Base-by-base conservation (phyloP, 1,284 basidiomycete species). In the Apiotrichum siamense region DNA sequence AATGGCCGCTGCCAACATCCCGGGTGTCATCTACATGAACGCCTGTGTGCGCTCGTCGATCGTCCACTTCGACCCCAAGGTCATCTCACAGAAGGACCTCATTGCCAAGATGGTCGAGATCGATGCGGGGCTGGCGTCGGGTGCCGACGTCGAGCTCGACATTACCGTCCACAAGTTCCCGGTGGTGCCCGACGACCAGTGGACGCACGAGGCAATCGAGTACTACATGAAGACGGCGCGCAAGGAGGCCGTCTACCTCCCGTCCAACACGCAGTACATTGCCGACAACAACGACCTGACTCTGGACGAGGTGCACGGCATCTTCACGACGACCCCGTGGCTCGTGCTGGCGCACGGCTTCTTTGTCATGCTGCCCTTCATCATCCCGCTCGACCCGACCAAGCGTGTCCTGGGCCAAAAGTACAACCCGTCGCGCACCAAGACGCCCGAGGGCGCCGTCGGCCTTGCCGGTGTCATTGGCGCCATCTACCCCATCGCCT, bases 401-500 rank as follows among this genome's bases (percentile, higher is more conserved):
- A 62, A 41, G 27, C 56, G 56, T n/a, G 24, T 58, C n/a, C 52
- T 69, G 1, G 69, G 67, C 10, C 73, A 75, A 41, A 76, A 76
- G 59, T 75, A 75, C 62, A 76, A 76, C 39, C 75, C 75, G 0
- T 69, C 67, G 9, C 62, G 75, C 7, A 64, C 69, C 2, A 67
- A 60, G 53, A 75, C 74, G 0, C 65, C 70, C 4, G 66, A 67
- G 39, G 74, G 84, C 11, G 81, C 84, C 0, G 76, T 85, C 27
- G 82, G 83, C 51, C 46, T 73, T 37, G 54, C 63, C 54, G 50
- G 74, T 55, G 62, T 38, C 55, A 59, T 81, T 12, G 77, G 79
- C 5, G 81, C 80, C 3, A 84, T 85, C 51, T 86, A 85, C 58
- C 84, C 82, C 0, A 76, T 83, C 38, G 80, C 81, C 47, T 82